phyloP scores from a whole-genome alignment of 768 basidiomycete species.

The Boletus patriciae region DNA sequence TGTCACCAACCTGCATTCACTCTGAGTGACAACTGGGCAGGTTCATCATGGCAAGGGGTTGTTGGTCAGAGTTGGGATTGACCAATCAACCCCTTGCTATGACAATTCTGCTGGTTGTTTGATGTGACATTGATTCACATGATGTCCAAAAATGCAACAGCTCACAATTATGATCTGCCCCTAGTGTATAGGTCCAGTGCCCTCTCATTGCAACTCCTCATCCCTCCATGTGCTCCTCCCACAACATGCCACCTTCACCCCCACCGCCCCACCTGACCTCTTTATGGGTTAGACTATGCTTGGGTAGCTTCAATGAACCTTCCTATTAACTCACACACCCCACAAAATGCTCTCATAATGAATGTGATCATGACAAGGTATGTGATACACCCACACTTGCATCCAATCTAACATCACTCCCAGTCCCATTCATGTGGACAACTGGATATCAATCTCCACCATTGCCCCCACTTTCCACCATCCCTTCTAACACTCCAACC shows the following conservation, averaged over 20 bases:
- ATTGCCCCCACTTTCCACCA: constrained; percentile 23
- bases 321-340: constrained; percentile 37
- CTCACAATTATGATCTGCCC: too few species aligned
- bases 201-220: constrained; percentile 18
- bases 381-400: not conserved
- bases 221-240: constrained; percentile 25
- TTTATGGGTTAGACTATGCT: constrained; percentile 41
- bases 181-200: too few species aligned
- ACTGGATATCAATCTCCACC: constrained; percentile 24
- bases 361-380: constrained; percentile 34
- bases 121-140: too few species aligned
- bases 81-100: too few species aligned
- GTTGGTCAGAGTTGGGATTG: too few species aligned
- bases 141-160: too few species aligned
- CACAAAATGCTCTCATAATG: constrained; percentile 44
- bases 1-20: too few species aligned
- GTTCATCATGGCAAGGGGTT: too few species aligned
- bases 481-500: constrained; percentile 11
- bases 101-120: too few species aligned
- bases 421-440: constrained; percentile 14
- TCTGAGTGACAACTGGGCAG: too few species aligned
- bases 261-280: constrained; percentile 38
- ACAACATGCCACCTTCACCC: constrained; percentile 36
- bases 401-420: constrained; percentile 2
- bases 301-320: constrained; percentile 41